Evolutionary conservation across 225 moss, liverwort and hornwort genomes (phyloP).

Genomic region (Physcomitrium patens): DNA sequence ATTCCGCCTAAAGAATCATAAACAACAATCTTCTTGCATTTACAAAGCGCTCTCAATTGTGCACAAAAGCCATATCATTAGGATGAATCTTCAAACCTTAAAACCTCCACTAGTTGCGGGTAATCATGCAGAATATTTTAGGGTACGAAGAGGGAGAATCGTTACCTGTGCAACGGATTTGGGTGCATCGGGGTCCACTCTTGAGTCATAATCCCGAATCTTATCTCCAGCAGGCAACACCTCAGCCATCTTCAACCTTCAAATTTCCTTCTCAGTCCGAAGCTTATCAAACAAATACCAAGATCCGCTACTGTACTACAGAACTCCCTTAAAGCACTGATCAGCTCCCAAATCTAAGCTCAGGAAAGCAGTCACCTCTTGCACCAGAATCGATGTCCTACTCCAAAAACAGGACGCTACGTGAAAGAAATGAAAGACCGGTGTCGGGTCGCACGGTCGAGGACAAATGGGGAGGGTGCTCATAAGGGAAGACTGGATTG

Average conservation of each 20-base stretch:
- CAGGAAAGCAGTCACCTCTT: not conserved
- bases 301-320: not conserved
- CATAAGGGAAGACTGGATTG: not conserved
- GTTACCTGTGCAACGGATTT: conserved; percentile 29
- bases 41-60: not conserved
- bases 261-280: too few species aligned
- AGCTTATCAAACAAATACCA: not conserved
- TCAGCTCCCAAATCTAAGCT: not conserved
- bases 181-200: conserved; percentile 52
- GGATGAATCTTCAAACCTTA: not conserved
- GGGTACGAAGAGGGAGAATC: not conserved
- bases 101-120: not conserved
- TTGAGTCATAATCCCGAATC: conserved; percentile 43
- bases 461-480: too few species aligned
- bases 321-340: too few species aligned
- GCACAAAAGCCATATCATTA: too few species aligned
- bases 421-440: too few species aligned
- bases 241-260: conserved; percentile 36
- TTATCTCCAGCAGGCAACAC: conserved; percentile 54
- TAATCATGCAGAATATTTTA: not conserved
- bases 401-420: not conserved
- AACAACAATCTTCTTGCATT: not conserved
- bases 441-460: accelerated
- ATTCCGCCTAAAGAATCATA: not conserved
- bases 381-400: not conserved